A percentile compares a stretch with the other conserved stretches of the same genome.
Evolutionary conservation across 306 rosid species (phyloP).

Genomic region (Gynostemma pentaphyllum): DNA sequence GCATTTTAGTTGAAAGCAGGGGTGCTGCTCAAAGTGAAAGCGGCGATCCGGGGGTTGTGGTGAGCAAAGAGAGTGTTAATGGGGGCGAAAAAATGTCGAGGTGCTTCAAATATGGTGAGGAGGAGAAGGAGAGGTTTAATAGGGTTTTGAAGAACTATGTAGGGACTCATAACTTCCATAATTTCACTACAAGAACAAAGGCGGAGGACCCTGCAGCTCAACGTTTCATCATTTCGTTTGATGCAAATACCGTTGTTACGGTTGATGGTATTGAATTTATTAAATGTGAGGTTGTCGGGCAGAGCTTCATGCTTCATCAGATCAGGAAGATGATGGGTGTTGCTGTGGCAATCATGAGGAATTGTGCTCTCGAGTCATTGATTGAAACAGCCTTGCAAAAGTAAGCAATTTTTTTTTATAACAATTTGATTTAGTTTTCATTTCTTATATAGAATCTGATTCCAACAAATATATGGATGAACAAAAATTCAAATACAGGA

Average conservation of each 20-base stretch:
- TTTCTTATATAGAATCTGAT: neutral
- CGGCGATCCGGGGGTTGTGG: slow-evolving; percentile 8
- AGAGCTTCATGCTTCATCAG: slow-evolving; percentile 99
- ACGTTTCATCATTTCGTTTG: slow-evolving; percentile 63
- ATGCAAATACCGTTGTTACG: slow-evolving; percentile 30
- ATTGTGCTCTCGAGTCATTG: slow-evolving; percentile 63
- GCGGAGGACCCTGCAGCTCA: slow-evolving; percentile 72
- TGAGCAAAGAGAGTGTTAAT: slow-evolving; percentile 23
- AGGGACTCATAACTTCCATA: slow-evolving; percentile 91
- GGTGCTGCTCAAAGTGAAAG: slow-evolving; percentile 13
- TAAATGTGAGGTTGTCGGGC: slow-evolving; percentile 87
- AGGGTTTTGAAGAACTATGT: slow-evolving; percentile 50
- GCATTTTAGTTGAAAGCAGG: slow-evolving; percentile 17
- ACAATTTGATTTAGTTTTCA: neutral
- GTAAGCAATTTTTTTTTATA: slow-evolving; percentile 28
- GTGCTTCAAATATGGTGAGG: slow-evolving; percentile 50
- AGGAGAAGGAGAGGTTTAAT: slow-evolving; percentile 65
- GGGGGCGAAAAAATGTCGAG: slow-evolving; percentile 23
- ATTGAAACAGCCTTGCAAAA: slow-evolving; percentile 57
- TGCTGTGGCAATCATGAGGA: slow-evolving; percentile 83
- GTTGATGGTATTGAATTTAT: slow-evolving; percentile 73
- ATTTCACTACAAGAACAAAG: slow-evolving; percentile 89
- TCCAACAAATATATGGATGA: neutral
- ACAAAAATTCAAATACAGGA: slow-evolving; percentile 31
- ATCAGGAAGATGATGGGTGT: slow-evolving; percentile 90